Evolutionary conservation across 1,139 yeast species (phyloP).

Genomic region (Citeromyces siamensis): DNA sequence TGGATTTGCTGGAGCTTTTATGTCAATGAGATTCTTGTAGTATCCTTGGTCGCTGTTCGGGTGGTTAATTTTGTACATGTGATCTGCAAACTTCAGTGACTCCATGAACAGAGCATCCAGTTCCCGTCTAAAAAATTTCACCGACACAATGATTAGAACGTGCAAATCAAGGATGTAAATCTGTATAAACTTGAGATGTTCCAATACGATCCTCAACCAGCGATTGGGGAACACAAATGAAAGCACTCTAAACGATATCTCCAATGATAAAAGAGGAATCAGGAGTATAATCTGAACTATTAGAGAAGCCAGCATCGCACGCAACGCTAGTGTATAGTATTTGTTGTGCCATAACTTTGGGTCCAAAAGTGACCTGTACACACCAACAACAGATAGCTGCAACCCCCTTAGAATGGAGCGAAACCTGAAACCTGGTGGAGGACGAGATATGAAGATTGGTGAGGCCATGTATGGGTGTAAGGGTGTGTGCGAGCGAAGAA

Average conservation of each 20-base stretch:
- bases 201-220: conserved; percentile 3
- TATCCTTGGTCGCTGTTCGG: conserved; percentile 19
- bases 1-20: conserved; percentile 5
- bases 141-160: conserved; percentile 27
- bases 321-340: conserved; percentile 22
- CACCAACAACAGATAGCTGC: conserved; percentile 38
- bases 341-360: conserved; percentile 23
- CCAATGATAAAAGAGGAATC: conserved; percentile 19
- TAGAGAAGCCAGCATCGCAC: conserved; percentile 24
- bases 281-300: conserved; percentile 24
- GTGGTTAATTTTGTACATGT: conserved; percentile 22
- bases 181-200: conserved; percentile 21
- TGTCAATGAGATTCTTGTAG: conserved; percentile 2
- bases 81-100: conserved; percentile 29
- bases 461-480: conserved; percentile 25
- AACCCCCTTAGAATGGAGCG: conserved; percentile 38
- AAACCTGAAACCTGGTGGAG: conserved; percentile 35
- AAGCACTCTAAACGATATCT: conserved; percentile 10
- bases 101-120: conserved; percentile 27
- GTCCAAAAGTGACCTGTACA: conserved; percentile 34
- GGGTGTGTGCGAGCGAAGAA: too few relatives aligned
- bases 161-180: conserved; percentile 27
- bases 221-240: conserved; percentile 8
- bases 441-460: conserved; percentile 34
- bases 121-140: conserved; percentile 24